These are phyloP conservation scores for Hypoxylon trugodes DNA, from an alignment of 495 filamentous ascomycete genomes.

Conservation along the genomic window DNA sequence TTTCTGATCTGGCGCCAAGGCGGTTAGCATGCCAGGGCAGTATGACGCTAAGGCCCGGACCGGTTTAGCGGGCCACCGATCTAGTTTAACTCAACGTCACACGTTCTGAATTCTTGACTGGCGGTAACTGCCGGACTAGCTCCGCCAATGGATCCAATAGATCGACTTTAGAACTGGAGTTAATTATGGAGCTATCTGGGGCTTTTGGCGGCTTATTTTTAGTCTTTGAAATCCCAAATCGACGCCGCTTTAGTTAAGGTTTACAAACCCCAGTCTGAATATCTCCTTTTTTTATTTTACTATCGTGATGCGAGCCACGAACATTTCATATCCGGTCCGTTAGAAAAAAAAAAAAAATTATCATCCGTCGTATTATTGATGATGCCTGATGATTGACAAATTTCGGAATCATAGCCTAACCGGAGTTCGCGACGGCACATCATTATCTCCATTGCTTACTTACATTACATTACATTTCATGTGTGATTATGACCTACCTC, in stretches of 20 bases:
- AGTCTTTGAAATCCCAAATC: conserved; percentile 2
- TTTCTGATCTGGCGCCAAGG: conserved; percentile 37
- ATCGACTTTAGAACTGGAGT: conserved; percentile 12
- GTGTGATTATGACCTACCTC: too few relatives aligned
- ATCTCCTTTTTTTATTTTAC: conserved; percentile 16
- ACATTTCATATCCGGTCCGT: conserved; percentile 17
- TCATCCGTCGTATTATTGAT: conserved; percentile 2
- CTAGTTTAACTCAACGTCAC: conserved; percentile 44
- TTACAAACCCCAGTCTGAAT: conserved; percentile 22
- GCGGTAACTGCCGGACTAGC: conserved; percentile 40
- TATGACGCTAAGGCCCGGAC: neutral
- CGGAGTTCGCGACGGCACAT: too few relatives aligned
- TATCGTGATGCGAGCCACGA: conserved; percentile 32
- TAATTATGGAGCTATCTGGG: too few relatives aligned
- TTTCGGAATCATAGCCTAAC: conserved; percentile 3
- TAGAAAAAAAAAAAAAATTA: conserved; percentile 10
- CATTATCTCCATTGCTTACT: neutral
- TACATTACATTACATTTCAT: too few relatives aligned
- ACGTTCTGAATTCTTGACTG: conserved; percentile 27
- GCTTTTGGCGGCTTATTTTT: conserved; percentile 26
- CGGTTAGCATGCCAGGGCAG: conserved; percentile 33
- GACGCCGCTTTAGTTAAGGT: conserved; percentile 38
- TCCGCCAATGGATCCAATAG: conserved; percentile 37
- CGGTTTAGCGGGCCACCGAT: conserved; percentile 29
- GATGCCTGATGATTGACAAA: conserved; percentile 9